Base-by-base conservation (phyloP, 2,329 filamentous ascomycete species). In the Amphichorda felina region DNA sequence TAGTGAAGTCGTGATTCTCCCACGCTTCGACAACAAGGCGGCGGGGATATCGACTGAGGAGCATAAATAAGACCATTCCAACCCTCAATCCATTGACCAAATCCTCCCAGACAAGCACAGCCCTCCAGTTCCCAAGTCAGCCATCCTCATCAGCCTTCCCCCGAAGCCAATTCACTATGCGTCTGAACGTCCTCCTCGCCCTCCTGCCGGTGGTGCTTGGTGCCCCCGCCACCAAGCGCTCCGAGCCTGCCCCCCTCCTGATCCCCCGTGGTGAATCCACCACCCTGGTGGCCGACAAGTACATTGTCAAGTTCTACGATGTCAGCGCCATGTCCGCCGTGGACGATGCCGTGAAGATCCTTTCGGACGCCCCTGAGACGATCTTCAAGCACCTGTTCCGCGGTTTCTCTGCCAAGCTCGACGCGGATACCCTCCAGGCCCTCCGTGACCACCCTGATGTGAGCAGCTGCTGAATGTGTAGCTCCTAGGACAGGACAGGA, bases 171-270 rank as follows among this genome's bases (percentile, higher is more conserved):
- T 18, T 34, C 31, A 38, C 7, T 10, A 50, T 50, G 47, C 47
- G 41, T 38, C 40, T 45, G 32, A 44, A 42, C 34, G 15, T 47
- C 22, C 45, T 50, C 24, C 37, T 50, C 21, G 33, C 45, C 30
- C 31, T 49, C 35, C 37, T 50, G 24, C 48, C 48, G 17, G 33
- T 41, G 26, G 42, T 44, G 17, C 39, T 49, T 32, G 46, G 38
- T 26, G 45, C 39, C n/a, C 44, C 47, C 11, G 36, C 39, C 21
- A 35, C 40, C 27, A 42, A 45, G 37, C 50, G 50, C 27, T 41
- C 41, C 18, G 41, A 40, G 30, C 50, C 45, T 8, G 51, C 51
- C 22, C 50, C 51, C 30, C 41, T 54, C 16, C 30, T 49, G 33
- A 36, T 33, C 14, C 45, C 48, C 11, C 33, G 31, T 2, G 40